Conservation (phyloP, 1,284 basidiomycete genomes). For the Sphagnurus paluster region DNA sequence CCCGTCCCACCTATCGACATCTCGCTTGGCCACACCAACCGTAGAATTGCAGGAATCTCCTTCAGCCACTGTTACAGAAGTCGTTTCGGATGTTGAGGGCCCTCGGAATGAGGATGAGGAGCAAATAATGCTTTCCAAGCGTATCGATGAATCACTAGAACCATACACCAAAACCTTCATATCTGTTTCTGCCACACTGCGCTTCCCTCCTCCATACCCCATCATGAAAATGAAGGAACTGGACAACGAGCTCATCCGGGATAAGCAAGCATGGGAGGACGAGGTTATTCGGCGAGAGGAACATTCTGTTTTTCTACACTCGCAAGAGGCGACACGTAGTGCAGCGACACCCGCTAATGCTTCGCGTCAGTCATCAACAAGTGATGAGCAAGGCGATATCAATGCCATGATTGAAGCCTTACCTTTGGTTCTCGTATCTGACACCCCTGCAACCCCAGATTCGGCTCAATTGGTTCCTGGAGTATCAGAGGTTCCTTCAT, state of each 20-base stretch:
- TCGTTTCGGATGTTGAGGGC: constrained; percentile 45
- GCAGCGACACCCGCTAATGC: constrained; percentile 19
- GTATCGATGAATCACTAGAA: constrained; percentile 77
- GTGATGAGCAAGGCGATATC: constrained; percentile 50
- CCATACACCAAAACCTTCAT: constrained; percentile 86
- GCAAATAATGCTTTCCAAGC: constrained; percentile 62
- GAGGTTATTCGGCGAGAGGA: constrained; percentile 82
- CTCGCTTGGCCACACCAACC: constrained; percentile 30
- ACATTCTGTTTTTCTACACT: constrained; percentile 43
- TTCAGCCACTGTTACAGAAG: constrained; percentile 22
- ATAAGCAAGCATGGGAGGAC: constrained; percentile 80
- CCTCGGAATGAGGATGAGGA: constrained; percentile 70
- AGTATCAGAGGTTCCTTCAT: constrained; percentile 29
- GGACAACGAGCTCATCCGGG: constrained; percentile 68
- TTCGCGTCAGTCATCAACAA: constrained; percentile 9
- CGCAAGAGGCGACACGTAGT: constrained; percentile 46
- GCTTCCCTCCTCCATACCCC: constrained; percentile 88
- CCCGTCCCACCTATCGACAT: constrained; percentile 33
- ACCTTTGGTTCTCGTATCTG: constrained; percentile 45
- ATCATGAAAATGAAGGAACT: constrained; percentile 85
- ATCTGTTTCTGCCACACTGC: constrained; percentile 87
- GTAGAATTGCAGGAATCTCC: constrained; percentile 15
- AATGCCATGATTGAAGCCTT: constrained; percentile 73
- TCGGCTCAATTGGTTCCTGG: constrained; percentile 23
- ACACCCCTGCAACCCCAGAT: constrained; percentile 43